Evolutionary conservation across 2,329 filamentous ascomycete species (phyloP), one percentile per base, ranked within the genome.

Genomic region (Chaetomiaceae sp.): DNA sequence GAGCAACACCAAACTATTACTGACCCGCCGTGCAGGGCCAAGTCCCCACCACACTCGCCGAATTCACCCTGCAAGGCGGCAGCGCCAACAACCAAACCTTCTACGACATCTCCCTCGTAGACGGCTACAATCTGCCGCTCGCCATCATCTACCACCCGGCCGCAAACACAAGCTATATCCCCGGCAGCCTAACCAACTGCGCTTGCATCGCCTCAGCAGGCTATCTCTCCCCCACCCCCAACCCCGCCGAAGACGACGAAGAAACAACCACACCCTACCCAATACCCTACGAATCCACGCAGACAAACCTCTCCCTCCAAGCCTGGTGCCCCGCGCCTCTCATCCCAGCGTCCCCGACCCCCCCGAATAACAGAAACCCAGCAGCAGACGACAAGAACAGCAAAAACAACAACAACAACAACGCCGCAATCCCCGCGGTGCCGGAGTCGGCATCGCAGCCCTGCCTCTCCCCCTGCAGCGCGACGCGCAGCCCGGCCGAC

Each of bases 31-130:
- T 34, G 41, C 38, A 88, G 85, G 88, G 89, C 16, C 77, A 82
- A 52, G 80, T 84, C 27, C 89, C 89, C 10, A 84, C 84, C 13
- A 91, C 87, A 1, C 78, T 95, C 11, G 88, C 86, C 34, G 89
- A 95, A 65, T 91, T 94, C 69, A 90, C 86, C 50, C 77, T 92
- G 14, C 79, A 82, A 45, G 86, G 85, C 25, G 84, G 85, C 27
- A 71, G 77, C 38, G 73, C 75, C 20, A 72, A 73, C 44, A 69
- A 66, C 54, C 85, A 90, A 65, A 86, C 84, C 9, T 94, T 89
- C 67, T 92, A 91, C 71, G 89, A 94, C 67, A 88, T 94, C 58
- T 90, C 87, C 36, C 76, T 92, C 2, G 89, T 94, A 20, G 89
- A 94, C 65, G 89, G 89, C 44, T 92, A 92, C 76, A 92, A 92